A percentile compares a stretch with the other conserved stretches of the same genome.
Conservation (phyloP, 2,329 filamentous ascomycete species). For the Beauveria bassiana region DNA sequence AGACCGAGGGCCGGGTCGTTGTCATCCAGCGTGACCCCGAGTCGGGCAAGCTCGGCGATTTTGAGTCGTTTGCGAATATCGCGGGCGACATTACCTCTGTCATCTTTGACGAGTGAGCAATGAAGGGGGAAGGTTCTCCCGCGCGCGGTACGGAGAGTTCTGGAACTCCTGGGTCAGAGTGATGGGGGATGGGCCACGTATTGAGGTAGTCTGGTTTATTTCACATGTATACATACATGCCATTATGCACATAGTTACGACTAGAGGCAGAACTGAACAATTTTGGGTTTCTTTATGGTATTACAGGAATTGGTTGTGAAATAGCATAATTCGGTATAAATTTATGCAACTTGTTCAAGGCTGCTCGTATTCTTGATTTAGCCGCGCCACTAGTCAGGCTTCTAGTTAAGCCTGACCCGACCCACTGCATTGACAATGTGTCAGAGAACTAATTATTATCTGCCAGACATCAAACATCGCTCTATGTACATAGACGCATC, state of each 20-base stretch:
- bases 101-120: slow-evolving; percentile 36
- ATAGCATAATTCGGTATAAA: no score
- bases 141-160: no score
- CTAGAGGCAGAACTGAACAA: neutral
- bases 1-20: slow-evolving; percentile 51
- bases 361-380: neutral
- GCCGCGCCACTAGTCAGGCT: neutral
- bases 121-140: no score
- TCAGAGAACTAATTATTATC: neutral
- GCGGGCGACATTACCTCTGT: slow-evolving; percentile 38
- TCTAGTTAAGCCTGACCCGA: neutral
- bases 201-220: neutral
- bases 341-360: neutral
- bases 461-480: neutral
- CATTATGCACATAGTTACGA: neutral
- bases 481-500: neutral
- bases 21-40: slow-evolving; percentile 51
- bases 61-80: slow-evolving; percentile 35
- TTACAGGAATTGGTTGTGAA: no score
- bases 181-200: neutral
- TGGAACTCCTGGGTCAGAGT: neutral
- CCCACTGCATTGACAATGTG: slow-evolving; percentile 1
- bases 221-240: neutral
- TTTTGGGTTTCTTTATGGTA: no score
- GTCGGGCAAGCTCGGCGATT: slow-evolving; percentile 48